A percentile compares a stretch with the other conserved stretches of the same genome.
Conservation (phyloP, 805 yeast genomes). For the Candida xiaguanensis region DNA sequence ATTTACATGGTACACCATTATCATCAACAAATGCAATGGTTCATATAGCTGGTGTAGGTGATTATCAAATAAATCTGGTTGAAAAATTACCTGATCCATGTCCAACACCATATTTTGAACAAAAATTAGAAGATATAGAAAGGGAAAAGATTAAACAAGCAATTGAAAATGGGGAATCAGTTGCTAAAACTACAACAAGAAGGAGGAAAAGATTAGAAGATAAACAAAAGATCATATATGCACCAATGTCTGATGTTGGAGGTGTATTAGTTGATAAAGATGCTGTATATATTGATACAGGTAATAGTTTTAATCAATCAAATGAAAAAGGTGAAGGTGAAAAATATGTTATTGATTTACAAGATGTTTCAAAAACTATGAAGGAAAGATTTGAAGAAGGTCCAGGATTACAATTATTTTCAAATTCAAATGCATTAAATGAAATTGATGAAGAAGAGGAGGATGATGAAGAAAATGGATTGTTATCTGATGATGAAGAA, state of each 20-base stretch:
- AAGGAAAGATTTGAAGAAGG: constrained; percentile 56
- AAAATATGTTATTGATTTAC: constrained; percentile 76
- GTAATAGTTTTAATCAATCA: constrained; percentile 50
- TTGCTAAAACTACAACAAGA: constrained; percentile 49
- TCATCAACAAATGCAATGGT: constrained; percentile 65
- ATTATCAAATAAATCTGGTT: constrained; percentile 65
- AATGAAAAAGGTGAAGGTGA: constrained; percentile 71
- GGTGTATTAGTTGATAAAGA: constrained; percentile 96
- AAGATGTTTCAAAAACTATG: constrained; percentile 59
- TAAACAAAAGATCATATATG: constrained; percentile 89
- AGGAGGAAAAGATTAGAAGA: constrained; percentile 92
- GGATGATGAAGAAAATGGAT: constrained; percentile 29
- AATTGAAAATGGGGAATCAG: constrained; percentile 54
- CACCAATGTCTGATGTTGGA: constrained; percentile 99
- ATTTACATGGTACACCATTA: constrained; percentile 89
- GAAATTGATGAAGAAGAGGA: constrained; percentile 36
- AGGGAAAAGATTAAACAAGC: constrained; percentile 67
- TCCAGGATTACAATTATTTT: constrained; percentile 73
- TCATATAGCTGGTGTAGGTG: constrained; percentile 96
- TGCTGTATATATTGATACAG: constrained; percentile 91
- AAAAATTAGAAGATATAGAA: constrained; percentile 75
- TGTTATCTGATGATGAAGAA: constrained; percentile 22
- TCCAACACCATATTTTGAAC: constrained; percentile 93
- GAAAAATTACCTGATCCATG: constrained; percentile 98
- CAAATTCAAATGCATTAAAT: constrained; percentile 50